Conservation (phyloP, 2,329 filamentous ascomycete species). For the Phialophora verrucosa region DNA sequence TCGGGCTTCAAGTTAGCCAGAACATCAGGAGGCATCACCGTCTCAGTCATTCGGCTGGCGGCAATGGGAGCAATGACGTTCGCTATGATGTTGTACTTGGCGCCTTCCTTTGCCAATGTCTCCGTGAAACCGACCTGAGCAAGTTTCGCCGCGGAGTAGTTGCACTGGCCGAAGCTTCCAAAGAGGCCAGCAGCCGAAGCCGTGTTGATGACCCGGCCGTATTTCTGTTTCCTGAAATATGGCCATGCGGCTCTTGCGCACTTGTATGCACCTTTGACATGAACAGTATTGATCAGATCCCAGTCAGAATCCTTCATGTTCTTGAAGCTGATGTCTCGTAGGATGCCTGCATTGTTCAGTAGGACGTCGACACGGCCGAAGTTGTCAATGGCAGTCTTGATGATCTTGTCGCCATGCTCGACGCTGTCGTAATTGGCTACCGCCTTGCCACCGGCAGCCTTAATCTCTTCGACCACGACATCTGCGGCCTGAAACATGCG, state of each 20-base stretch:
- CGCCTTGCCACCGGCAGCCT: slow-evolving; percentile 87
- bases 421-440: slow-evolving; percentile 91
- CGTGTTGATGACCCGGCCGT: slow-evolving; percentile 94
- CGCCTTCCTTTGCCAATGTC: slow-evolving; percentile 94
- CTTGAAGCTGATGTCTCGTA: slow-evolving; percentile 95
- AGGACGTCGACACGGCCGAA: slow-evolving; percentile 82
- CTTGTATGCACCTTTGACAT: slow-evolving; percentile 94
- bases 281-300: slow-evolving; percentile 92
- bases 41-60: slow-evolving; percentile 93
- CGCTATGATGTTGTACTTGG: slow-evolving; percentile 95
- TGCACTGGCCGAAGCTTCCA: slow-evolving; percentile 92
- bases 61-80: slow-evolving; percentile 97
- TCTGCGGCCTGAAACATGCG: slow-evolving; percentile 61
- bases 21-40: slow-evolving; percentile 92
- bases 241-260: slow-evolving; percentile 94
- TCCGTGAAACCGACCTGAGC: slow-evolving; percentile 96
- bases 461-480: slow-evolving; percentile 60
- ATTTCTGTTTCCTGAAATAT: slow-evolving; percentile 98
- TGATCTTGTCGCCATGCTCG: slow-evolving; percentile 90
- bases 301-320: slow-evolving; percentile 98
- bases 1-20: slow-evolving; percentile 85
- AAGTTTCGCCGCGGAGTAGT: slow-evolving; percentile 97
- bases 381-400: slow-evolving; percentile 64
- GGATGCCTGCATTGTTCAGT: slow-evolving; percentile 97
- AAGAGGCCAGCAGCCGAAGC: slow-evolving; percentile 95